Conservation (phyloP, 495 filamentous ascomycete species). For the Hypoxylon lienhwacheense region DNA sequence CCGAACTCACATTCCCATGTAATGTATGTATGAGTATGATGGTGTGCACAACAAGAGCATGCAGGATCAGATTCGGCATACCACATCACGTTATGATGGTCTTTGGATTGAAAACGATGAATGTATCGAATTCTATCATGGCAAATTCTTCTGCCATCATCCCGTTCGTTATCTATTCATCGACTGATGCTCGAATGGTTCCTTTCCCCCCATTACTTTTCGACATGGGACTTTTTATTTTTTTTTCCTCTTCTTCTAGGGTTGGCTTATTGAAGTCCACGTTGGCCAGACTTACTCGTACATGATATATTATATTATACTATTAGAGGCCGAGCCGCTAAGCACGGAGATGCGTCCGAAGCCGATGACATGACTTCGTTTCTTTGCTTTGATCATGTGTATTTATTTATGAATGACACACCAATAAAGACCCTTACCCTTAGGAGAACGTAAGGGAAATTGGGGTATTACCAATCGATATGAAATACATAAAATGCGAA, state of each 20-base stretch:
- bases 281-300: no score
- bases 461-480: not conserved
- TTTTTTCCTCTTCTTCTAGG: constrained; percentile 6
- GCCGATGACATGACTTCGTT: constrained; percentile 11
- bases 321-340: constrained; percentile 11
- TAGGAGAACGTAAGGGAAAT: not conserved
- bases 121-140: constrained; percentile 5
- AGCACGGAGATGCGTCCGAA: constrained; percentile 24
- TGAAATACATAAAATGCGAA: not conserved
- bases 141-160: constrained; percentile 2
- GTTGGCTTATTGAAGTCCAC: no score
- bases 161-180: constrained; percentile 15
- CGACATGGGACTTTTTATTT: constrained; percentile 6
- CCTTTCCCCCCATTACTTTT: no score
- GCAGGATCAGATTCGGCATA: no score
- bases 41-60: no score
- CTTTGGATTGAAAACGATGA: no score
- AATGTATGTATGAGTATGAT: no score
- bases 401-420: constrained; percentile 8
- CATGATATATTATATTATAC: no score
- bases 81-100: constrained; percentile 20
- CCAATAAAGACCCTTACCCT: constrained; percentile 18
- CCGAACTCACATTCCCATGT: constrained; percentile 15
- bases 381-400: no score
- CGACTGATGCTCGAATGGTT: constrained; percentile 34